Evolutionary conservation across 805 yeast genomes (phyloP).

Genomic region (Groenewaldozyma tartarivorans): DNA sequence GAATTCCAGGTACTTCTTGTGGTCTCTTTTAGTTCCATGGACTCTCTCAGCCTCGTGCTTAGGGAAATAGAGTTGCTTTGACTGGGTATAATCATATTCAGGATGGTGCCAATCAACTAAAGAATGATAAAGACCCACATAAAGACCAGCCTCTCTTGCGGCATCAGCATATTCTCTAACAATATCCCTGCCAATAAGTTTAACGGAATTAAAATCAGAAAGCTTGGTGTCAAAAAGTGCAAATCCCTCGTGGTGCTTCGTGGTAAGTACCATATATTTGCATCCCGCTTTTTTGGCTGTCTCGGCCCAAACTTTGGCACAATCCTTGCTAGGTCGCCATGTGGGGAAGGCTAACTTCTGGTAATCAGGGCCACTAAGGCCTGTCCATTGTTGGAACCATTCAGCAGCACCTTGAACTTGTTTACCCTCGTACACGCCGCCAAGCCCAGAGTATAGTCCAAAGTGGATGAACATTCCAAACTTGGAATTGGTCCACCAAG

Average conservation of each 20-base stretch:
- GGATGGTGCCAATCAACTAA: slow-evolving; percentile 16
- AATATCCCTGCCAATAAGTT: slow-evolving; percentile 8
- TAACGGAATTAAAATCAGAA: slow-evolving; percentile 6
- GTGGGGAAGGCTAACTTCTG: slow-evolving; percentile 7
- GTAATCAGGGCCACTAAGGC: slow-evolving; percentile 9
- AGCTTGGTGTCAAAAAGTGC: slow-evolving; percentile 9
- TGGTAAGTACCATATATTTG: slow-evolving; percentile 13
- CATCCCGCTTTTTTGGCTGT: slow-evolving; percentile 12
- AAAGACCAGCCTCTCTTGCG: slow-evolving; percentile 9
- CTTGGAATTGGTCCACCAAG: slow-evolving; percentile 14
- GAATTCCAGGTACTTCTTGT: slow-evolving; percentile 10
- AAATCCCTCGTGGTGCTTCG: slow-evolving; percentile 17
- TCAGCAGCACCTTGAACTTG: slow-evolving; percentile 9
- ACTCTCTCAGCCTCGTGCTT: slow-evolving; percentile 7
- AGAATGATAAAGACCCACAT: slow-evolving; percentile 12
- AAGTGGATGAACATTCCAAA: slow-evolving; percentile 16
- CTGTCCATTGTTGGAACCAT: slow-evolving; percentile 13
- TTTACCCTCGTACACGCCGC: slow-evolving; percentile 13
- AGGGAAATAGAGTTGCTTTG: slow-evolving; percentile 10
- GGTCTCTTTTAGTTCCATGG: slow-evolving; percentile 8
- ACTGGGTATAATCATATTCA: slow-evolving; percentile 8
- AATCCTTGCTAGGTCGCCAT: slow-evolving; percentile 5
- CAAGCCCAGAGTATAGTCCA: slow-evolving; percentile 14
- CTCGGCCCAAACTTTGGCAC: slow-evolving; percentile 11
- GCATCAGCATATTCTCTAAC: slow-evolving; percentile 7